Base-by-base conservation (phyloP, 176 grass and related monocot genomes). In the Eragrostis nindensis region DNA sequence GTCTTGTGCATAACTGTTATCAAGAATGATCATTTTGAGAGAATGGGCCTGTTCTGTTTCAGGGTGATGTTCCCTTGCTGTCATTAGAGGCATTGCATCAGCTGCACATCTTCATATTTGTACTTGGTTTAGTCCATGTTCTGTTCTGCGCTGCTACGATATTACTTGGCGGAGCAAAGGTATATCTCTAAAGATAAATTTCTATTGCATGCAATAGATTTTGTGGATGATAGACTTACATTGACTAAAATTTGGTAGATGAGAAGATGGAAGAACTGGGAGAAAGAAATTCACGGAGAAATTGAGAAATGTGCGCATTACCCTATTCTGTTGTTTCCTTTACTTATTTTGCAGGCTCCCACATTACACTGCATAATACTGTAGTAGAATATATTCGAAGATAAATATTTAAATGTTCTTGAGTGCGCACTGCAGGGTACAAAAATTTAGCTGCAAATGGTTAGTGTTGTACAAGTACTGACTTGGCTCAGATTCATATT, bases 51-150 rank as follows among this genome's bases (percentile, higher is more conserved):
- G 36, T 42, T 94, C 40, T 83, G 29, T 88, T 88, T 87, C 79
- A 97, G 92, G 95, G 83, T 73, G 18, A 94, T 67, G 90, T 94
- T 63, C 92, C 92, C 59, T 66, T 97, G 50, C 13, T 97, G 82
- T 97, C 95, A 65, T 21, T 90, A 60, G 95, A 97, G 74, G 90
- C 90, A 67, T 87, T 97, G 82, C 86, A 97, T 78, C 90, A 97
- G 65, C 77, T 97, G 63, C 95, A 97, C 70, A 97, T 94, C 73
- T 97, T 97, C 82, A 92, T 97, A 62, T 94, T 94, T 87, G 80
- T 92, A 24, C 85, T 97, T 82, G 95, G 92, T 25, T 73, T 97
- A 49, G 85, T 90, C 54, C 95, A 97, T 85, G 83, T 94, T 71
- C 27, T 89, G 47, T 94, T 92, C 62, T 94, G 89, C 11, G 92